A percentile compares a stretch with the other conserved stretches of the same genome.
These are phyloP conservation scores for Alternaria postmessia DNA, from an alignment of 2,329 filamentous ascomycete genomes.

Conservation along the genomic window DNA sequence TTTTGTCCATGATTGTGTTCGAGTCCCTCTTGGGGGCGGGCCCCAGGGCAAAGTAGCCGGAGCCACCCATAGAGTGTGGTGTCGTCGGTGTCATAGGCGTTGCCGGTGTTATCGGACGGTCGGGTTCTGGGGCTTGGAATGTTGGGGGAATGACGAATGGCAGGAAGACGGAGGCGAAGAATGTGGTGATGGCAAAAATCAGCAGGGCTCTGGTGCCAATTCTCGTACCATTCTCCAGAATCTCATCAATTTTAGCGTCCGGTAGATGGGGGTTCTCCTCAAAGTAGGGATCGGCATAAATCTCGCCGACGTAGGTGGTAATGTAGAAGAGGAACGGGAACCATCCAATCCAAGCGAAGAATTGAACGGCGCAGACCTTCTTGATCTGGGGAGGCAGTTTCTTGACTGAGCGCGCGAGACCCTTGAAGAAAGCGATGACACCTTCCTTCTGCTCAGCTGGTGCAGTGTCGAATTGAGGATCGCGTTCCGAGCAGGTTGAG, in stretches of 20 bases:
- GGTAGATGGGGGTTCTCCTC: conserved; percentile 79
- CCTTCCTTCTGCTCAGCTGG: conserved; percentile 64
- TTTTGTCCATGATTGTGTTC: conserved; percentile 33
- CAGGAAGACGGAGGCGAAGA: conserved; percentile 80
- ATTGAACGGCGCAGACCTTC: conserved; percentile 71
- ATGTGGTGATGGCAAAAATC: conserved; percentile 85
- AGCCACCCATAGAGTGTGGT: conserved; percentile 43
- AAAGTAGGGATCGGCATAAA: conserved; percentile 87
- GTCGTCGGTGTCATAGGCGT: conserved; percentile 49
- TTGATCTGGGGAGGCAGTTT: conserved; percentile 82
- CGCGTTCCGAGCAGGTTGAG: conserved; percentile 75
- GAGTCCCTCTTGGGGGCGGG: conserved; percentile 27
- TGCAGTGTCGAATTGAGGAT: conserved; percentile 76
- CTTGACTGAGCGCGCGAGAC: conserved; percentile 78
- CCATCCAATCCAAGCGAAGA: conserved; percentile 91
- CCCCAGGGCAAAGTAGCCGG: conserved; percentile 45
- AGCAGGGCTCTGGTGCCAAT: conserved; percentile 89
- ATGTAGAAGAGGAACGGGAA: conserved; percentile 97
- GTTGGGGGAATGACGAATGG: conserved; percentile 87
- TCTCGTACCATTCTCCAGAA: conserved; percentile 86
- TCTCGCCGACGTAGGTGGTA: conserved; percentile 90
- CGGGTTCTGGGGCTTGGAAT: conserved; percentile 63
- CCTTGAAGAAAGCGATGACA: conserved; percentile 79
- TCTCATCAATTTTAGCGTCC: conserved; percentile 74
- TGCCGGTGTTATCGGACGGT: conserved; percentile 50